These are phyloP conservation scores for Chaetomium tenue DNA, from an alignment of 495 filamentous ascomycete species.

Conservation along the genomic window DNA sequence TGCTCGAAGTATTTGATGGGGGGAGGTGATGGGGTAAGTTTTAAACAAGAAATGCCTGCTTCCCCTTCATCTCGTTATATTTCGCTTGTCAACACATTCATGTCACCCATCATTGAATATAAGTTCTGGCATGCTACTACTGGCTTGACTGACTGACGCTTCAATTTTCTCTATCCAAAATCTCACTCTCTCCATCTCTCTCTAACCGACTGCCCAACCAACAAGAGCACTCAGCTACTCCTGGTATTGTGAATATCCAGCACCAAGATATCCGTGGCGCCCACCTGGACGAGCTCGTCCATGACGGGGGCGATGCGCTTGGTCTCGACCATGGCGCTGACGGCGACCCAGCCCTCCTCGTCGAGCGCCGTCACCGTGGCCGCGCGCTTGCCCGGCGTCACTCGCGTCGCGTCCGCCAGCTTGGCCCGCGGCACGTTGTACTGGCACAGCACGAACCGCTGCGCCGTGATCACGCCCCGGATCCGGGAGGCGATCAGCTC, in stretches of 20 bases:
- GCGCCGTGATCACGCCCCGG: slow-evolving; percentile 90
- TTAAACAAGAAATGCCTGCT: too few species aligned
- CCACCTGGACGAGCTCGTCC: slow-evolving; percentile 78
- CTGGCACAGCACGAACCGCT: slow-evolving; percentile 91
- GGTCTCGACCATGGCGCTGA: slow-evolving; percentile 92
- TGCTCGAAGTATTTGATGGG: too few species aligned
- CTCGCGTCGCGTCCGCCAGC: slow-evolving; percentile 64
- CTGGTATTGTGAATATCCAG: slow-evolving; percentile 85
- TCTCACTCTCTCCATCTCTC: too few species aligned
- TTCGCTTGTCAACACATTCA: not conserved
- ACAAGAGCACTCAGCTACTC: slow-evolving; percentile 20
- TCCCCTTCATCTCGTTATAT: too few species aligned
- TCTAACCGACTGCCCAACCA: not conserved
- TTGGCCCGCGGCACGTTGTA: slow-evolving; percentile 80
- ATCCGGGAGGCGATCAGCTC: slow-evolving; percentile 80
- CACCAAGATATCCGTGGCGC: slow-evolving; percentile 86
- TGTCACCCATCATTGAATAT: not conserved
- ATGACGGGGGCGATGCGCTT: slow-evolving; percentile 84
- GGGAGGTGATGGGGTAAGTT: too few species aligned
- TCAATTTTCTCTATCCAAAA: not conserved
- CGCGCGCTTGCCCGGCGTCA: slow-evolving; percentile 93
- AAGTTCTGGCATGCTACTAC: too few species aligned
- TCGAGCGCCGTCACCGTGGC: slow-evolving; percentile 87
- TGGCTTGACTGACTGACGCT: not conserved
- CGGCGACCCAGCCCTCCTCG: slow-evolving; percentile 86